phyloP scores from a whole-genome alignment of 169 alveolate genomes.

The Plasmodium gaboni region DNA sequence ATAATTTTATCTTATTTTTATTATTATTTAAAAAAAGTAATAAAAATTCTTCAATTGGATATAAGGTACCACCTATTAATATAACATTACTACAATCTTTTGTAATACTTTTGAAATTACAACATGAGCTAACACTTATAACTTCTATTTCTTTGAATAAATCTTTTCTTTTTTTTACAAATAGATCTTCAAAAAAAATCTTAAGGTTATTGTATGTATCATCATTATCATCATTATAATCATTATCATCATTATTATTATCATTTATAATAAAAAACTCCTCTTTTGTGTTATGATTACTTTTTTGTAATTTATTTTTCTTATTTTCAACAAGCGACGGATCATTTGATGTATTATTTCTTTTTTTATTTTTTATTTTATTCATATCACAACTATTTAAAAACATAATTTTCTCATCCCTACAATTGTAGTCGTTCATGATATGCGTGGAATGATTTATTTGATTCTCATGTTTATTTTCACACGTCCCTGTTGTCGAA shows the following conservation, averaged over 20 bases:
- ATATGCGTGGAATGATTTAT: not conserved
- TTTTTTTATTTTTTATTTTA: not conserved
- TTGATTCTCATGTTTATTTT: not conserved
- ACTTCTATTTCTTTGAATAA: slow-evolving; percentile 49
- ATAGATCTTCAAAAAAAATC: not conserved
- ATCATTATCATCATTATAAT: not conserved
- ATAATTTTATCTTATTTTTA: slow-evolving; percentile 24
- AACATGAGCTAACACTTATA: slow-evolving; percentile 78
- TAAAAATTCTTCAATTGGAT: slow-evolving; percentile 85
- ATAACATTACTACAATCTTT: slow-evolving; percentile 77
- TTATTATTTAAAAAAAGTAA: slow-evolving; percentile 53
- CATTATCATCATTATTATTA: no score
- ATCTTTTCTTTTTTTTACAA: not conserved
- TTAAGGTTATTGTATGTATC: not conserved
- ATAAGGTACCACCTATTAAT: slow-evolving; percentile 84
- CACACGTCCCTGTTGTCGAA: not conserved
- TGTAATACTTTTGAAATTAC: slow-evolving; percentile 62
- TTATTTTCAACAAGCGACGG: not conserved
- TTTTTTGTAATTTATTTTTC: not conserved
- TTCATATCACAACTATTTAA: not conserved
- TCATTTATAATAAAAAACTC: no score
- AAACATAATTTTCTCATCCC: not conserved
- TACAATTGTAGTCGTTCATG: not conserved
- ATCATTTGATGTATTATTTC: not conserved
- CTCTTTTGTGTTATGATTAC: no score